These are phyloP conservation scores for Fraxinus greggii DNA, from an alignment of 305 asterid species.

Conservation along the genomic window DNA sequence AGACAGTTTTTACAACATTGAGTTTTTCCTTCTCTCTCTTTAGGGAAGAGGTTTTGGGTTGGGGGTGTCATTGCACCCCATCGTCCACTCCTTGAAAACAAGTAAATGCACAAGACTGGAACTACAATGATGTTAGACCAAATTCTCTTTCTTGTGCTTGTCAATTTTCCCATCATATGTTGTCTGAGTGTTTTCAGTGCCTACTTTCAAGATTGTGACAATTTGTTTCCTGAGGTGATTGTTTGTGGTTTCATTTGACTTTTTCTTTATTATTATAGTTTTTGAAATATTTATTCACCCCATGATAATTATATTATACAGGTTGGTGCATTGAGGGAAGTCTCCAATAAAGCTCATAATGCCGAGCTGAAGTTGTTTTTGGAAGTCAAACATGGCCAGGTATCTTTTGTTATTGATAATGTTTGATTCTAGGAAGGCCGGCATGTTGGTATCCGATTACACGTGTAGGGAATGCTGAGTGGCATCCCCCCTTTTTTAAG, in stretches of 20 bases:
- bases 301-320: constrained; percentile 32
- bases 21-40: neutral
- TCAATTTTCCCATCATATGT: neutral
- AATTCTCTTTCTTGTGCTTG: neutral
- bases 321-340: constrained; percentile 94
- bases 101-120: neutral
- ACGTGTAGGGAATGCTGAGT: neutral
- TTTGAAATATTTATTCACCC: neutral
- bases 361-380: constrained; percentile 86
- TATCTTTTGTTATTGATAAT: constrained; percentile 24
- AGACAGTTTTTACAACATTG: neutral
- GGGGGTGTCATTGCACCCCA: neutral
- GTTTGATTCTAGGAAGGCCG: neutral
- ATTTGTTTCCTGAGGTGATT: neutral
- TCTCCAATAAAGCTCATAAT: constrained; percentile 70
- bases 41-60: neutral
- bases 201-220: neutral
- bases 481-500: neutral
- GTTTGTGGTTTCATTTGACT: neutral
- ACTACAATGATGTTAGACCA: neutral
- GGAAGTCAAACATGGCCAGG: constrained; percentile 79
- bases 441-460: neutral
- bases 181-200: neutral
- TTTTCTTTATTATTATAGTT: neutral
- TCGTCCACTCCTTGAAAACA: neutral